Base-by-base conservation (phyloP, 2,329 filamentous ascomycete species). In the Elsinoe perseae region DNA sequence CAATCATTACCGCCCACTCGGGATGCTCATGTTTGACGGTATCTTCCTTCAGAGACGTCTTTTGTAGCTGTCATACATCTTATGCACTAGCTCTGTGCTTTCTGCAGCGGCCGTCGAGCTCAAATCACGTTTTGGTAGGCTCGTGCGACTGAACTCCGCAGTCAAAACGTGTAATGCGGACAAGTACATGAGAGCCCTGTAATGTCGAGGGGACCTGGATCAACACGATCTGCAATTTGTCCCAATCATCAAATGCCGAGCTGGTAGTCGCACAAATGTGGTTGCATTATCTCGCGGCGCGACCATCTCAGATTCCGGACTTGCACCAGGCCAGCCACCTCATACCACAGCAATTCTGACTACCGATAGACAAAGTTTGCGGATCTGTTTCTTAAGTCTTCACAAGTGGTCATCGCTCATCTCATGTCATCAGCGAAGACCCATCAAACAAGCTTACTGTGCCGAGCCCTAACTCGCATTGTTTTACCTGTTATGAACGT, bases 161-260 rank as follows among this genome's bases (percentile, higher is more conserved):
- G 48, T 18, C 21, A 52, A 21, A 38, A 23, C 14, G 25, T 50
- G 44, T 30, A 25, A 16, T 50, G 44, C 44, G 32, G 25, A 30
- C 32, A 27, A 30, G 9, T 14, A 44, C 40, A 21, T 10, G 21
- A 21, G n/a, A 44, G 40, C 40, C 40, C 20, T 25, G 21, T 25
- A 44, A 44, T 27, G 10, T 36, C 32, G n/a, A 25, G 12, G 34
- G 20, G 40, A 27, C 44, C 44, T 50, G 44, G 44, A 50, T 50
- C 44, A 50, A 18, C 25, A 25, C 44, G 44, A 50, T 50, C 44
- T 50, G 25, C 44, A 50, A 30, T 32, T 25, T 50, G 27, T 25
- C 14, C 44, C 44, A 50, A 50, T 50, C 44, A 32, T 50, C 44
- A 50, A 50, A 50, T 50, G 44, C 44, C 44, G 44, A 50, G 44